A percentile compares a stretch with the other conserved stretches of the same genome.
These are phyloP conservation scores for Grosmannia huntii DNA, from an alignment of 2,329 filamentous ascomycete species.

Conservation along the genomic window DNA sequence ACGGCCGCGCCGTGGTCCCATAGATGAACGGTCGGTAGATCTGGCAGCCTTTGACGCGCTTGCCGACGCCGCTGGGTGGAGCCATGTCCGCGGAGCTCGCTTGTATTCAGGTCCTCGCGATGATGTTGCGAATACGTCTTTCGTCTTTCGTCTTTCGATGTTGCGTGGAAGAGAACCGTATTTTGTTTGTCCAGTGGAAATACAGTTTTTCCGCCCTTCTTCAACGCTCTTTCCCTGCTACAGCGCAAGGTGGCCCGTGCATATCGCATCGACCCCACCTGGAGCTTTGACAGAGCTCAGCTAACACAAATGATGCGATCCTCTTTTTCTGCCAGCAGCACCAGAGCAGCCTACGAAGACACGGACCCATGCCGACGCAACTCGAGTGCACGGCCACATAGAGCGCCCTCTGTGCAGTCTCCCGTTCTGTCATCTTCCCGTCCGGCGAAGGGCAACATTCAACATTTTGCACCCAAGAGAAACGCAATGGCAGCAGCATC, in stretches of 20 bases:
- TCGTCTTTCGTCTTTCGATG: background rate
- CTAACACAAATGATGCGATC: background rate
- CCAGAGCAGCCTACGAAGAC: too few relatives aligned
- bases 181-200: background rate
- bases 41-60: conserved; percentile 54
- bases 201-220: background rate
- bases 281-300: background rate
- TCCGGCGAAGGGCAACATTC: background rate
- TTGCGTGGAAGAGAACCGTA: background rate
- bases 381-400: background rate
- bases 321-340: background rate
- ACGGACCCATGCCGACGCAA: background rate
- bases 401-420: background rate
- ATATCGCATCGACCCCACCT: background rate
- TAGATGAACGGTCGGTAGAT: conserved; percentile 56
- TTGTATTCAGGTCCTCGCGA: background rate
- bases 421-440: background rate
- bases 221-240: background rate
- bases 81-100: conserved; percentile 32
- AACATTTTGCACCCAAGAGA: background rate
- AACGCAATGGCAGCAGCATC: conserved; percentile 14
- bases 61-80: conserved; percentile 43
- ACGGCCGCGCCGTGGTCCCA: conserved; percentile 67
- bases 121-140: background rate
- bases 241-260: background rate